phyloP scores from a whole-genome alignment of 2,329 filamentous ascomycete genomes.

The Fusarium sp. region DNA sequence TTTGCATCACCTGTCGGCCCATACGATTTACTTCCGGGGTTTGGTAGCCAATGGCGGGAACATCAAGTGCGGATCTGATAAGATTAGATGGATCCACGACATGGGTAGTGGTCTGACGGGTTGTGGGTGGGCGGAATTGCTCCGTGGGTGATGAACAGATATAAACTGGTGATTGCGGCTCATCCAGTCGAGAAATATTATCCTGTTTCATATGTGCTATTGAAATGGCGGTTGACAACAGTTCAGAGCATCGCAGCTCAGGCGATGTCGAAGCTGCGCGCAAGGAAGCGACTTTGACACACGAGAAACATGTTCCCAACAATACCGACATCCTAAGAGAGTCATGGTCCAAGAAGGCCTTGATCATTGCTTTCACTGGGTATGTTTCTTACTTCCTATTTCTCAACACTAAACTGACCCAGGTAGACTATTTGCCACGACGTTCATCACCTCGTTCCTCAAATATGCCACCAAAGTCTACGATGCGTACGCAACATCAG shows the following conservation, averaged over 20 bases:
- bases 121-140: conserved; percentile 32
- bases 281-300: not conserved
- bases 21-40: not conserved
- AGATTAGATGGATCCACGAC: conserved; percentile 40
- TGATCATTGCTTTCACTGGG: conserved; percentile 43
- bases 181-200: not conserved
- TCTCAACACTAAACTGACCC: not conserved
- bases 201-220: not conserved
- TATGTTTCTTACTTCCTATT: not conserved
- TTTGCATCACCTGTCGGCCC: not conserved
- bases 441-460: conserved; percentile 47
- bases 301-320: not conserved
- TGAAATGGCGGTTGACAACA: conserved; percentile 18
- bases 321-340: conserved; percentile 39
- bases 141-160: not conserved
- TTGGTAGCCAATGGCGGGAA: not conserved
- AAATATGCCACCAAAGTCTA: conserved; percentile 49
- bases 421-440: conserved; percentile 47
- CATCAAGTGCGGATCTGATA: conserved; percentile 33
- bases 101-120: not conserved
- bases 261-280: conserved; percentile 24
- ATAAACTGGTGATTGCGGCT: not conserved
- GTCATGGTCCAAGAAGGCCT: conserved; percentile 42
- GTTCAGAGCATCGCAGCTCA: conserved; percentile 20
- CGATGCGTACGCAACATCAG: conserved; percentile 49